Base-by-base conservation (phyloP, 768 basidiomycete species). In the Rhodotorula kratochvilovae region DNA sequence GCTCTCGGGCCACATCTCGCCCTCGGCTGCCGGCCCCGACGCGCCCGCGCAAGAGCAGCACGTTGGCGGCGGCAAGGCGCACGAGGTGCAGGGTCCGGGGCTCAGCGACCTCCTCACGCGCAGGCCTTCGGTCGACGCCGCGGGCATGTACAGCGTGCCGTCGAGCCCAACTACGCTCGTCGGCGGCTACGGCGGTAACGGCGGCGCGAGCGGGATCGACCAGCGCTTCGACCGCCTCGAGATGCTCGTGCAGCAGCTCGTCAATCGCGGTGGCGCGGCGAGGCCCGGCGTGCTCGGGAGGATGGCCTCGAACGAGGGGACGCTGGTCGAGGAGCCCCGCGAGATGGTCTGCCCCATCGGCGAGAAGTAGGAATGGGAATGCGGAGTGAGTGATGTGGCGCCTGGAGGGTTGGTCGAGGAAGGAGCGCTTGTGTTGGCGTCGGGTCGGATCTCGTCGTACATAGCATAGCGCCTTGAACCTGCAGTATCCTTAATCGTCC, bases 31-130 rank as follows among this genome's bases (percentile, higher is more conserved):
- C 15, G 29, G 15, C n/a, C 3, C 36, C n/a, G 8, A 1, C 25
- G 23, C 29, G 29, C 2, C 43, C 5, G 27, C 1, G 35, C 6
- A 27, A 11, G 5, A 23, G 48, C 23, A 25, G 10, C 13, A 21
- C 33, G 45, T 31, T 12, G 27, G 27, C 27, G 55, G 4, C 36
- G 42, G 25, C 27, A 13, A 45, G 31, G 55, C 5, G 19, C 54
- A 43, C 29, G 27, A 16, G 19, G 57, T 66, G 39, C 65, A 66
- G 29, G 65, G 65, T 19, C 57, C 65, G 15, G 64, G 64, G 31
- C n/a, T 66, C 8, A 21, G 29, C 27, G 66, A 60, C 42, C 59
- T 53, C 27, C 25, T 67, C 23, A 59, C 58, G 58, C 51, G 51
- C n/a, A 27, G 29, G 51, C 51, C 51, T 27, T 53, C 51, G 51